Evolutionary conservation across 805 yeast species (phyloP), one percentile per base, ranked within the genome.

Genomic region (Candida montana): DNA sequence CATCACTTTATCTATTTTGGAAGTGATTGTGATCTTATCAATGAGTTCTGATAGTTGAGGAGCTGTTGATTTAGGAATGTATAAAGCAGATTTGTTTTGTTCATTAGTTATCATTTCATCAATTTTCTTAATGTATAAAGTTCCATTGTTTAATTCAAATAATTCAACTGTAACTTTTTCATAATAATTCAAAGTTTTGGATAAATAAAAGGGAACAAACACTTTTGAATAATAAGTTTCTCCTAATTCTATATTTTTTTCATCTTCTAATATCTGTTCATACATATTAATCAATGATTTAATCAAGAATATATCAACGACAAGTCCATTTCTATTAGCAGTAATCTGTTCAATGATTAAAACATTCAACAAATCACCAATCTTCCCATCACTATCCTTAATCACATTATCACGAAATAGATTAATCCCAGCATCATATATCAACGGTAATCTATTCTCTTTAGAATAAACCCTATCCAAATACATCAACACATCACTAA

Each of bases 401-500:
- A 89, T 62, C 7, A 88, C 69, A 20, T 69, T 64, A 30, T 77
- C 80, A 45, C 83, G 74, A 58, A 87, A 89, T 8, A 80, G 59
- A 26, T 72, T 72, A 19, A 88, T 67, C 0, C 95, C 95, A 36
- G 81, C 69, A 55, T 89, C 96, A 54, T 81, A 82, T 2, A 83
- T 70, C 43, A 80, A 64, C 4, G 83, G 77, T 38, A 77, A 64
- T 51, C 76, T 80, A 41, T 70, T 67, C 48, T 83, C 90, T 49
- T 77, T 80, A 21, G 89, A 84, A 51, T 84, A 88, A 0, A 86
- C 95, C 33, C 95, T 72, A 56, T 89, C 95, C 56, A 90, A 61
- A 55, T 89, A 89, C 84, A 89, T 81, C 57, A 87, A 65, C 3
- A 89, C 85, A 59, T 90, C 95, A 52, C 90, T 75, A 33, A 87